Percentiles rank a stretch among this genome's conserved stretches.
Evolutionary conservation across 148 eudicot species (phyloP).

Genomic region (Camellia sinensis): DNA sequence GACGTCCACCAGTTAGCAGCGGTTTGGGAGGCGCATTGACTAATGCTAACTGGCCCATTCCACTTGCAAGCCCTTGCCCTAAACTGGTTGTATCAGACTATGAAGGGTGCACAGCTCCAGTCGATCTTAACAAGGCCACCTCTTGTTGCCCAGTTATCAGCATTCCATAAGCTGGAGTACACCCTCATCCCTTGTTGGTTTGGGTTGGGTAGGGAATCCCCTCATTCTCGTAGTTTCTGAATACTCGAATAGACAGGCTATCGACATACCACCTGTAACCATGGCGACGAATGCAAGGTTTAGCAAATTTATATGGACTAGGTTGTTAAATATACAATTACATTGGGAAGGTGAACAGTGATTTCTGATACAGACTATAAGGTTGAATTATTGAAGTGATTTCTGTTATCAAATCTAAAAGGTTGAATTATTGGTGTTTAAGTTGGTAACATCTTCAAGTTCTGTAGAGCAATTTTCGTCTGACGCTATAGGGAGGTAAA

Average conservation of each 20-base stretch:
- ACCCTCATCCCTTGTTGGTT: slow-evolving; percentile 49
- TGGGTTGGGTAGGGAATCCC: slow-evolving; percentile 55
- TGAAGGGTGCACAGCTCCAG: slow-evolving; percentile 59
- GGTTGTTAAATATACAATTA: neutral
- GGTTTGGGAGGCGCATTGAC: slow-evolving; percentile 32
- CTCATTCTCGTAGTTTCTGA: slow-evolving; percentile 47
- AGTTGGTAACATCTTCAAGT: no score
- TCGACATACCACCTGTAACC: slow-evolving; percentile 64
- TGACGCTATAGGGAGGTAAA: no score
- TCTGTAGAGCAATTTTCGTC: no score
- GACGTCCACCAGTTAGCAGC: slow-evolving; percentile 47
- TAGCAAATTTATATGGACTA: neutral
- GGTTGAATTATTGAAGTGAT: no score
- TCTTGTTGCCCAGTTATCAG: slow-evolving; percentile 76
- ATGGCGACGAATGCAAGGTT: neutral
- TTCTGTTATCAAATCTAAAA: neutral
- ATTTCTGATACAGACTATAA: no score
- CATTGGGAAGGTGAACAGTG: neutral
- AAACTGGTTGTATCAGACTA: slow-evolving; percentile 33
- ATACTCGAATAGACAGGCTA: slow-evolving; percentile 54
- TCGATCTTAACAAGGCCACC: slow-evolving; percentile 57
- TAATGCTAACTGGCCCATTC: slow-evolving; percentile 36
- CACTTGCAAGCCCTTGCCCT: slow-evolving; percentile 50
- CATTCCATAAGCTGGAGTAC: slow-evolving; percentile 65
- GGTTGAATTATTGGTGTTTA: no score